Conservation (phyloP, 2,329 filamentous ascomycete species). For the Lasiodiplodia citricola region DNA sequence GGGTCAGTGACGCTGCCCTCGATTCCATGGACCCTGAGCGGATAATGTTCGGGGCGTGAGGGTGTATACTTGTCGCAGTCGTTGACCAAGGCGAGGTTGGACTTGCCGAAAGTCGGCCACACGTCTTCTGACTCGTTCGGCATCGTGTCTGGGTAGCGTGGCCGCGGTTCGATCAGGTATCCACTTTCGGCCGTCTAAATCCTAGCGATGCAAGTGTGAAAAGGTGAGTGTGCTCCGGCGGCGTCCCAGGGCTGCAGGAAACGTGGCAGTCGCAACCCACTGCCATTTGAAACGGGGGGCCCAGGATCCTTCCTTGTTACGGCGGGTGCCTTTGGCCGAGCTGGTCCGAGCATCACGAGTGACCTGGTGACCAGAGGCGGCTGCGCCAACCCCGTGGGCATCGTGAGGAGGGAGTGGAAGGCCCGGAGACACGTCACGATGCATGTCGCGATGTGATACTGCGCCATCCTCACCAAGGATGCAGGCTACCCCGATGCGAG, state of each 20-base stretch:
- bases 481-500: not conserved
- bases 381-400: not conserved
- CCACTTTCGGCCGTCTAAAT: not conserved
- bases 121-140: not conserved
- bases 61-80: conserved; percentile 59
- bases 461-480: not conserved
- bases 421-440: not conserved
- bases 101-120: conserved; percentile 33
- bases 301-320: conserved; percentile 10
- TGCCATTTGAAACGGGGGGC: not conserved
- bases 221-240: not conserved
- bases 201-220: not conserved
- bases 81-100: conserved; percentile 60
- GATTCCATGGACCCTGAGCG: too few relatives aligned
- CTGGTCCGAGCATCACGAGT: not conserved
- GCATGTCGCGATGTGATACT: not conserved
- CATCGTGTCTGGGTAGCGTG: not conserved
- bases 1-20: not conserved
- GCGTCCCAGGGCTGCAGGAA: not conserved
- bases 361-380: not conserved
- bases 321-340: not conserved
- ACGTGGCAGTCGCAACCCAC: not conserved
- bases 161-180: not conserved
- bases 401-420: not conserved
- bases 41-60: not conserved